Conservation (phyloP, 257 asterid genomes). For the Ballota nigra region DNA sequence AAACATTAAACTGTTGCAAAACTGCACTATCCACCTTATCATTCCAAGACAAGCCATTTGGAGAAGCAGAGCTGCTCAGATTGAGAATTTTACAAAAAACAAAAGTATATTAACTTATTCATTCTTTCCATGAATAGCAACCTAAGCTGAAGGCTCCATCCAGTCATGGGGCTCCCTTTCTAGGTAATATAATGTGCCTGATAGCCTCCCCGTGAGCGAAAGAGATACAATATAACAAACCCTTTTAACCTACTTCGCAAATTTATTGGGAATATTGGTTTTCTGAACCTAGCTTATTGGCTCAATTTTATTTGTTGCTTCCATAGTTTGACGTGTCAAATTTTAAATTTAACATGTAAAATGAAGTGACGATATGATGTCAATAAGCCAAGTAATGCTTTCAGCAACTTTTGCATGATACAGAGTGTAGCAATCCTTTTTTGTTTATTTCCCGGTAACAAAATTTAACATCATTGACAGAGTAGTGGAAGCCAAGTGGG, state of each 20-base stretch:
- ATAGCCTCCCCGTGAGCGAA: background rate
- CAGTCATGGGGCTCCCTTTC: background rate
- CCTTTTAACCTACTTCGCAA: background rate
- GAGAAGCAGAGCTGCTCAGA: background rate
- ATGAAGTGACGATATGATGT: background rate
- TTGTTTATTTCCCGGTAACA: background rate
- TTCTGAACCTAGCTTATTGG: background rate
- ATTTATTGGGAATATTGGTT: background rate
- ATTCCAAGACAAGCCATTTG: background rate
- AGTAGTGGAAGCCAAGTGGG: background rate
- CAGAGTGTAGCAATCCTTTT: background rate
- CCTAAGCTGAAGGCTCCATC: background rate
- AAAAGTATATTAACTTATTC: background rate
- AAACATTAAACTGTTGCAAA: slow-evolving; percentile 3
- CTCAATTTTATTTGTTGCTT: background rate
- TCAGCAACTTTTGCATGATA: background rate
- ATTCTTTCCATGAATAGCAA: too few species aligned
- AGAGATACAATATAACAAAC: background rate
- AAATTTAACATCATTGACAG: background rate
- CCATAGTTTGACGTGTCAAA: background rate
- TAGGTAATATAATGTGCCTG: background rate
- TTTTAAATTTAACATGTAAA: background rate
- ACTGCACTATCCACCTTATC: background rate
- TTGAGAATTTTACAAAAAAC: background rate
- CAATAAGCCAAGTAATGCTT: background rate